A percentile compares a stretch with the other conserved stretches of the same genome.
These are phyloP conservation scores for Vicia faba DNA, from an alignment of 306 rosid genomes.

Conservation along the genomic window DNA sequence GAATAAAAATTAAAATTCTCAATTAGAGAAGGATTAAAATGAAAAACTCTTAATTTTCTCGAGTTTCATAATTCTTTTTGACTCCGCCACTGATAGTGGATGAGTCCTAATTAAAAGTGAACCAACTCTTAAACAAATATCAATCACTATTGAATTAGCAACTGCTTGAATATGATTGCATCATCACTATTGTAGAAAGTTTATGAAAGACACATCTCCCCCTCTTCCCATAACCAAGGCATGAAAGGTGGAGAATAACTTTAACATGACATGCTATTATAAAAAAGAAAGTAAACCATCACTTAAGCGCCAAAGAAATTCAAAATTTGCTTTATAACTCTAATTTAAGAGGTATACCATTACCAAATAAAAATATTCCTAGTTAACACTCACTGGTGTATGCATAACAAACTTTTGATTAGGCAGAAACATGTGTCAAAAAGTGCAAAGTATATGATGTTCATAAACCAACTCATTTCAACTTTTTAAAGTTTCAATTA, in stretches of 20 bases:
- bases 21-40: no score
- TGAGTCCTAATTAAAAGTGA: not conserved
- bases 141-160: not conserved
- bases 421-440: slow-evolving; percentile 15
- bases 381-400: not conserved
- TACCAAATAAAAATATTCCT: not conserved
- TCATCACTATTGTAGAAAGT: not conserved
- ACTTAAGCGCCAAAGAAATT: slow-evolving; percentile 13
- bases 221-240: slow-evolving; percentile 44
- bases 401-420: not conserved
- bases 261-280: not conserved
- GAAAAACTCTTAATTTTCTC: no score
- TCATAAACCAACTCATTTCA: slow-evolving; percentile 11
- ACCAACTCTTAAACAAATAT: not conserved
- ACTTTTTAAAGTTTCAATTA: slow-evolving; percentile 44
- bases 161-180: not conserved
- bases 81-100: no score
- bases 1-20: no score
- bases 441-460: slow-evolving; percentile 12
- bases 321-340: not conserved
- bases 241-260: slow-evolving; percentile 35
- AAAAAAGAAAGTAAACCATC: slow-evolving; percentile 6
- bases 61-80: no score
- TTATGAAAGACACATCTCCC: slow-evolving; percentile 29
- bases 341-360: not conserved